phyloP scores from a whole-genome alignment of 2,329 filamentous ascomycete genomes.

The Penicillium verrucosum region DNA sequence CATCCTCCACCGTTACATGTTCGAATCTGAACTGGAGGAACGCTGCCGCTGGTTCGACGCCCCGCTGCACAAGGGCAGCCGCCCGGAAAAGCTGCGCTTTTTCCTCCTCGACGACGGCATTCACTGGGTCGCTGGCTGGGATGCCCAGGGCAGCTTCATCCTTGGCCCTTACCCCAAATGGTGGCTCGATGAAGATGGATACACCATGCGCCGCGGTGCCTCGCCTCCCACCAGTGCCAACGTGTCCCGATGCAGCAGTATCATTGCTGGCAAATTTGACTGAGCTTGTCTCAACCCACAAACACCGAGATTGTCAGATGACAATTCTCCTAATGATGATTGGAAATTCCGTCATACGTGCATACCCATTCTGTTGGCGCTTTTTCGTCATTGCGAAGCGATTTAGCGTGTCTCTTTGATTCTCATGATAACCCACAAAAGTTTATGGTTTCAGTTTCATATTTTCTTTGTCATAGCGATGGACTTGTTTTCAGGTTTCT shows the following conservation, averaged over 20 bases:
- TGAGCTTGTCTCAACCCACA: constrained; percentile 10
- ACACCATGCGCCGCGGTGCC: constrained; percentile 34
- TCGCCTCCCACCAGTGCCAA: constrained; percentile 34
- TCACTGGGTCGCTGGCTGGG: constrained; percentile 52
- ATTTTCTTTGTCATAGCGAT: neutral
- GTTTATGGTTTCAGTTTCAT: constrained; percentile 2
- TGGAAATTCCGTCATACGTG: constrained; percentile 5
- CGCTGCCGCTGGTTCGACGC: constrained; percentile 46
- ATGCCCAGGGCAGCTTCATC: constrained; percentile 49
- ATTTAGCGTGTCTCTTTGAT: constrained; percentile 17
- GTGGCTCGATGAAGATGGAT: constrained; percentile 43
- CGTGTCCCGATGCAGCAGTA: constrained; percentile 37
- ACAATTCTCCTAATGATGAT: constrained; percentile 1
- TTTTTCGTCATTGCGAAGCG: constrained; percentile 17
- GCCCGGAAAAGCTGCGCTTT: constrained; percentile 43
- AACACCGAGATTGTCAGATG: neutral
- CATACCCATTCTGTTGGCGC: constrained; percentile 7
- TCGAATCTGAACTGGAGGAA: constrained; percentile 47
- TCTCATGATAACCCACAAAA: constrained; percentile 14
- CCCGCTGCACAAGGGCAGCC: constrained; percentile 37
- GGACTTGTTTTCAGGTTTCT: neutral
- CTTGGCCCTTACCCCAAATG: constrained; percentile 51
- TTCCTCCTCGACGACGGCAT: constrained; percentile 50
- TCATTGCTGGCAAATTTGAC: constrained; percentile 29
- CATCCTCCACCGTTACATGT: constrained; percentile 49